A percentile compares a stretch with the other conserved stretches of the same genome.
These are phyloP conservation scores for Trichocladium uniseriatum DNA, from an alignment of 495 filamentous ascomycete genomes.

Conservation along the genomic window DNA sequence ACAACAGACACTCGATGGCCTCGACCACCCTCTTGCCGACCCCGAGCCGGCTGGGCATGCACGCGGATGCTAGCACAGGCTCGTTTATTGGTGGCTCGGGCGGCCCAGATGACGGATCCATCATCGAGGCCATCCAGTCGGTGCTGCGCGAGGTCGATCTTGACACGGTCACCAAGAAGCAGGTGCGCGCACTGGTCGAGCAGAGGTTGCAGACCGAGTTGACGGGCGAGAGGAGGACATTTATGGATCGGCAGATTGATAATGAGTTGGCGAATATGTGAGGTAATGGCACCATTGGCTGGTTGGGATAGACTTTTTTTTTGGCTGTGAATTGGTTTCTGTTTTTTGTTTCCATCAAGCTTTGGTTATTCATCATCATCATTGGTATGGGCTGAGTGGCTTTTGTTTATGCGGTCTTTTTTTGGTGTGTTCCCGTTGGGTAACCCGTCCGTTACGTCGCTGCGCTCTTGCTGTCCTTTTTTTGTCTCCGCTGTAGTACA, in stretches of 20 bases:
- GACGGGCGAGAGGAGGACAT: constrained; percentile 67
- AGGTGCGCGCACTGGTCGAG: constrained; percentile 85
- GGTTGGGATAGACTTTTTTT: background rate
- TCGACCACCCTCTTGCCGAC: constrained; percentile 30
- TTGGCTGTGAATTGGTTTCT: too few species aligned
- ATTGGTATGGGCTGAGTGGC: too few species aligned
- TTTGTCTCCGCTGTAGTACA: too few species aligned
- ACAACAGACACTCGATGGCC: constrained; percentile 32
- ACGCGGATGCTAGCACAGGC: constrained; percentile 44
- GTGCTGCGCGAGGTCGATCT: constrained; percentile 87
- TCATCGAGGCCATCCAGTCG: constrained; percentile 71
- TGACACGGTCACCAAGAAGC: constrained; percentile 96
- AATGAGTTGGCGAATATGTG: constrained; percentile 90
- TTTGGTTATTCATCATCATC: too few species aligned
- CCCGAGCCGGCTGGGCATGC: constrained; percentile 35
- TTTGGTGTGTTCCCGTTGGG: too few species aligned
- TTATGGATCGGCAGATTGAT: constrained; percentile 88
- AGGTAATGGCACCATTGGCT: constrained; percentile 8
- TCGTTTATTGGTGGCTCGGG: constrained; percentile 42
- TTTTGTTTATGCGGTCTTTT: too few species aligned
- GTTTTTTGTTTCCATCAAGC: too few species aligned
- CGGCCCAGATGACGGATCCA: constrained; percentile 54
- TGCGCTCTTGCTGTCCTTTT: too few species aligned
- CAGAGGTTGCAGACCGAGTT: constrained; percentile 84
- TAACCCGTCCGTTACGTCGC: too few species aligned